phyloP scores from a whole-genome alignment of 1,139 yeast species.

The Yamadazyma siamensis region DNA sequence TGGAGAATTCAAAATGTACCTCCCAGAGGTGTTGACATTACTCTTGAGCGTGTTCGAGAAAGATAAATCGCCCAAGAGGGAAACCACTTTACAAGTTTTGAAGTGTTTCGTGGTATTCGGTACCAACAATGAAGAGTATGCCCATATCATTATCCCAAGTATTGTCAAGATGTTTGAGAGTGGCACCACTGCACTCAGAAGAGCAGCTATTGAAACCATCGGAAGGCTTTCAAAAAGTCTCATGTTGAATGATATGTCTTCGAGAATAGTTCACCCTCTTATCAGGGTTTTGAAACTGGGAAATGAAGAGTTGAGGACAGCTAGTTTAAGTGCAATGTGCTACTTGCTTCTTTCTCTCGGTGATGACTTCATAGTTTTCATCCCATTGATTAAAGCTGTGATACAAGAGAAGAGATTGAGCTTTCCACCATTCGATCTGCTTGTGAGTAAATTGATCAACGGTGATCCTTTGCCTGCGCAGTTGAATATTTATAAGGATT shows the following conservation, averaged over 20 bases:
- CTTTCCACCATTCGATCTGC: constrained; percentile 73
- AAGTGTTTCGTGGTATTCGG: constrained; percentile 90
- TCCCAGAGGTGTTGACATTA: constrained; percentile 75
- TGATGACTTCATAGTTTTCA: constrained; percentile 77
- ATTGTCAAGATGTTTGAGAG: constrained; percentile 77
- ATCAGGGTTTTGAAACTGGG: constrained; percentile 61
- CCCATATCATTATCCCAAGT: constrained; percentile 81
- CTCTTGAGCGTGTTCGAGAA: constrained; percentile 75
- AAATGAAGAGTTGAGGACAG: constrained; percentile 60
- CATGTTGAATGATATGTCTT: constrained; percentile 81
- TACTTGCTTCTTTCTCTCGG: constrained; percentile 79
- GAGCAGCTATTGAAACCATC: constrained; percentile 77
- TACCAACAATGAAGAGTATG: constrained; percentile 80
- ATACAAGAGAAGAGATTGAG: constrained; percentile 63
- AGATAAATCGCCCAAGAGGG: constrained; percentile 63
- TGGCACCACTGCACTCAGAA: constrained; percentile 57
- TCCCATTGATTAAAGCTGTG: constrained; percentile 79
- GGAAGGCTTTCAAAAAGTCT: constrained; percentile 78
- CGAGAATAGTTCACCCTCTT: constrained; percentile 85
- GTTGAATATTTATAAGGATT: constrained; percentile 66
- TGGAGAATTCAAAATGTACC: constrained; percentile 84
- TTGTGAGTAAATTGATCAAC: constrained; percentile 72
- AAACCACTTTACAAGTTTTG: constrained; percentile 72
- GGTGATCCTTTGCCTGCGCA: constrained; percentile 90
- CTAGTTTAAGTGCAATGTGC: constrained; percentile 78